Evolutionary conservation across 495 filamentous ascomycete genomes (phyloP).

Genomic region (Bacidia rubella): DNA sequence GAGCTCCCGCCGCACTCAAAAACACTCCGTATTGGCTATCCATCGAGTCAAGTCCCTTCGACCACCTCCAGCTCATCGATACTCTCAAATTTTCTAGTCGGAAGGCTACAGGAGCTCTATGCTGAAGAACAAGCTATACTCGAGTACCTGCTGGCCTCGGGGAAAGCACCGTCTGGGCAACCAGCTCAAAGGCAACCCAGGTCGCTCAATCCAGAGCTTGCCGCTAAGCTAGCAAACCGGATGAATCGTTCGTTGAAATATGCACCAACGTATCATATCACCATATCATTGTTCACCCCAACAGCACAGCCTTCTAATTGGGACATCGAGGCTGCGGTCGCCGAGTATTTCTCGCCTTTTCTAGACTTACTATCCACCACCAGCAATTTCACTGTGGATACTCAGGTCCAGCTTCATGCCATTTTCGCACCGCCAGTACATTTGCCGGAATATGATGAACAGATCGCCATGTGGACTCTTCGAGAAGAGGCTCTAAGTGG

Average conservation of each 20-base stretch:
- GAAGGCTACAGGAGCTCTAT: conserved; percentile 65
- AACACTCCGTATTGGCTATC: conserved; percentile 66
- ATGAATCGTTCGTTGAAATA: conserved; percentile 80
- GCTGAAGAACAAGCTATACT: conserved; percentile 83
- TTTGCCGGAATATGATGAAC: conserved; percentile 38
- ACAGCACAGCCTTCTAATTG: conserved; percentile 66
- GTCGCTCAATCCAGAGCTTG: conserved; percentile 31
- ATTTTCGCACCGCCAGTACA: conserved; percentile 60
- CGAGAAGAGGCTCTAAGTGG: conserved; percentile 79
- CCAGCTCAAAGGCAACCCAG: conserved; percentile 18
- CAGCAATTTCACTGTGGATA: conserved; percentile 93
- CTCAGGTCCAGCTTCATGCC: conserved; percentile 89
- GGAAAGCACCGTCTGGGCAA: conserved; percentile 16
- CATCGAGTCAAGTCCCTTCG: conserved; percentile 57
- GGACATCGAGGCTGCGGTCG: conserved; percentile 77
- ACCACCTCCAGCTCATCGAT: conserved; percentile 55
- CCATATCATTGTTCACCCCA: conserved; percentile 86
- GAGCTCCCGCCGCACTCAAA: conserved; percentile 50
- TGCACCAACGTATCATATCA: conserved; percentile 85
- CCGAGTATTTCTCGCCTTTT: conserved; percentile 69
- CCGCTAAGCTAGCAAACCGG: conserved; percentile 40
- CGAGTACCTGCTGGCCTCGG: conserved; percentile 60
- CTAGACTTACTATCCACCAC: conserved; percentile 64
- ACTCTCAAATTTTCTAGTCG: conserved; percentile 68
- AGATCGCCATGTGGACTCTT: conserved; percentile 46